phyloP scores from a whole-genome alignment of 805 yeast species.

The Kazachstania bromeliacearum region DNA sequence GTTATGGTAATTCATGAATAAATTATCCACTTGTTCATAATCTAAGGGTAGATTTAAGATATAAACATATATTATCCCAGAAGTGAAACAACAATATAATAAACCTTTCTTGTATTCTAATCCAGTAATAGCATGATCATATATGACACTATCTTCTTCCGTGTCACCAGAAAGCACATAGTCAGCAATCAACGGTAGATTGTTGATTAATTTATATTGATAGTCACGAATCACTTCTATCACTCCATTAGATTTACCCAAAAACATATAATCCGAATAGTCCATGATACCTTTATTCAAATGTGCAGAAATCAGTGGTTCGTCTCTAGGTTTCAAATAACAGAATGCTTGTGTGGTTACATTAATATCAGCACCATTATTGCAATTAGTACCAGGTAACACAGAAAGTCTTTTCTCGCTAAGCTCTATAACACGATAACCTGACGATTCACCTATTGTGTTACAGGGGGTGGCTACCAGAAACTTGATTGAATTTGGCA shows the following conservation, averaged over 20 bases:
- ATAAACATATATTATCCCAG: slow-evolving; percentile 19
- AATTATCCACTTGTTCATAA: slow-evolving; percentile 15
- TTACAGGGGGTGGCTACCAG: slow-evolving; percentile 21
- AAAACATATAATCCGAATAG: slow-evolving; percentile 21
- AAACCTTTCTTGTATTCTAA: slow-evolving; percentile 20
- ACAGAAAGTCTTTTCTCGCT: slow-evolving; percentile 9
- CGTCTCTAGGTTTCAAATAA: slow-evolving; percentile 16
- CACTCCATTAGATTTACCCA: slow-evolving; percentile 24
- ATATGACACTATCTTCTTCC: slow-evolving; percentile 7
- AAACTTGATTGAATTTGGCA: slow-evolving; percentile 7
- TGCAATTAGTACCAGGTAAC: slow-evolving; percentile 4
- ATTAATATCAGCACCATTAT: slow-evolving; percentile 10
- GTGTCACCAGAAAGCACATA: slow-evolving; percentile 19
- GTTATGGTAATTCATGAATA: background rate
- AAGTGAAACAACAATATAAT: slow-evolving; percentile 19
- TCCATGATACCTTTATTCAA: slow-evolving; percentile 8
- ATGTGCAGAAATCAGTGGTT: slow-evolving; percentile 4
- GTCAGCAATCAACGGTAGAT: slow-evolving; percentile 10
- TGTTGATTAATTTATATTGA: slow-evolving; percentile 10
- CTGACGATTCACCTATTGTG: slow-evolving; percentile 13
- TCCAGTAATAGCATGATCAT: slow-evolving; percentile 14
- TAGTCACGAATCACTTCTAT: slow-evolving; percentile 23
- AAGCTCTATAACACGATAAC: slow-evolving; percentile 15
- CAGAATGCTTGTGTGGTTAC: slow-evolving; percentile 20
- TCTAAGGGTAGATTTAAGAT: slow-evolving; percentile 20